Conservation (phyloP, 345 rosid species). For the Dipteronia dyeriana region DNA sequence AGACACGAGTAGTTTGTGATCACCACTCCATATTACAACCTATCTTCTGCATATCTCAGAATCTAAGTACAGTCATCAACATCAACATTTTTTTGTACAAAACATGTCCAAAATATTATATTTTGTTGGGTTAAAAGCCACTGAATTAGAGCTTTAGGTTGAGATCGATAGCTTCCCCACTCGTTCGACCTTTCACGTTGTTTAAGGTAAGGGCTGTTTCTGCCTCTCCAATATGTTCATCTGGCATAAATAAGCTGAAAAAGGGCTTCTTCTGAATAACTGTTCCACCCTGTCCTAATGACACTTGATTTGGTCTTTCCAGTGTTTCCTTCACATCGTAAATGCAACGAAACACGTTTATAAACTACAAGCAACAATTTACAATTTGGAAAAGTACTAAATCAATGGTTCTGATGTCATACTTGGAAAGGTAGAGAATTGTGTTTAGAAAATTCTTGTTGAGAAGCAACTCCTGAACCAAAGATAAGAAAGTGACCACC, state of each 20-base stretch:
- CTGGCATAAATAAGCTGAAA: conserved; percentile 42
- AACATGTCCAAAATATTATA: neutral
- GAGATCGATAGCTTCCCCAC: conserved; percentile 56
- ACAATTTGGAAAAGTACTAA: neutral
- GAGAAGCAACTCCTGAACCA: conserved; percentile 33
- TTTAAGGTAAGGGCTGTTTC: conserved; percentile 37
- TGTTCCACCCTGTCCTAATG: conserved; percentile 10
- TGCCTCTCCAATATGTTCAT: conserved; percentile 29
- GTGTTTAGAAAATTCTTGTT: conserved; percentile 28
- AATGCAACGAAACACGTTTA: neutral
- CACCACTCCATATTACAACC: neutral
- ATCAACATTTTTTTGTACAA: neutral
- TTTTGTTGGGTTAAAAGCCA: neutral
- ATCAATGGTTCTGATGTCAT: conserved; percentile 5
- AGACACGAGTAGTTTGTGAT: neutral
- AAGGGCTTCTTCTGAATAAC: conserved; percentile 31
- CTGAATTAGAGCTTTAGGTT: conserved; percentile 45
- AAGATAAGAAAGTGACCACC: conserved; percentile 30
- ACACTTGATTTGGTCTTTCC: conserved; percentile 25
- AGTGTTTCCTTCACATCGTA: conserved; percentile 30
- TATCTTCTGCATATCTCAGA: neutral
- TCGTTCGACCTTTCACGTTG: conserved; percentile 37
- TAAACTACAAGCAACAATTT: neutral
- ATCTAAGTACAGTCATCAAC: neutral
- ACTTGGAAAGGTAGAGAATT: conserved; percentile 26